These are phyloP conservation scores for Rhododendron griersonianum DNA, from an alignment of 148 eudicot species.

Conservation along the genomic window DNA sequence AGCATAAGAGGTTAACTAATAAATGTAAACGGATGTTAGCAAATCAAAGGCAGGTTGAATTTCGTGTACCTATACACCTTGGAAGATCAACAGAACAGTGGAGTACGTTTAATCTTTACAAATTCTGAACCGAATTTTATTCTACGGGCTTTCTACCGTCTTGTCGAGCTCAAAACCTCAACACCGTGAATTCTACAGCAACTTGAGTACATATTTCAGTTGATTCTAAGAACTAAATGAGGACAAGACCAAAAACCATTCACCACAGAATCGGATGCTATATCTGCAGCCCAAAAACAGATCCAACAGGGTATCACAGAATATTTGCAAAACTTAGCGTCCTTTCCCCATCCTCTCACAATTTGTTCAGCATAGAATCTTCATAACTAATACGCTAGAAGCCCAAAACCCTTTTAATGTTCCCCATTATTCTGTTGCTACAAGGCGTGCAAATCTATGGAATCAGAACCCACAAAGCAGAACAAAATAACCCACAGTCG, in stretches of 20 bases:
- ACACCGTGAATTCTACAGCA: background rate
- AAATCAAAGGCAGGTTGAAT: constrained; percentile 1
- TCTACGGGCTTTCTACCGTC: background rate
- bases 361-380: constrained; percentile 1
- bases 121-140: background rate
- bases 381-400: background rate
- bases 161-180: background rate
- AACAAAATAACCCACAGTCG: background rate
- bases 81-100: background rate
- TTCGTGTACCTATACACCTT: background rate
- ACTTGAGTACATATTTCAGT: constrained; percentile 1
- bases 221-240: background rate
- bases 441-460: background rate
- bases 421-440: background rate
- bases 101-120: background rate
- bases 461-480: background rate
- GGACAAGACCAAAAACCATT: background rate
- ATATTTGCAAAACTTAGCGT: background rate
- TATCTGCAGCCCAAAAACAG: background rate
- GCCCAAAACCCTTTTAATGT: background rate
- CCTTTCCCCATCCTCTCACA: background rate
- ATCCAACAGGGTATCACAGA: background rate
- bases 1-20: background rate
- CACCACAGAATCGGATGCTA: background rate
- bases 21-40: background rate